Conservation (phyloP, 140 eudicot species). For the Oenanthe javanica region DNA sequence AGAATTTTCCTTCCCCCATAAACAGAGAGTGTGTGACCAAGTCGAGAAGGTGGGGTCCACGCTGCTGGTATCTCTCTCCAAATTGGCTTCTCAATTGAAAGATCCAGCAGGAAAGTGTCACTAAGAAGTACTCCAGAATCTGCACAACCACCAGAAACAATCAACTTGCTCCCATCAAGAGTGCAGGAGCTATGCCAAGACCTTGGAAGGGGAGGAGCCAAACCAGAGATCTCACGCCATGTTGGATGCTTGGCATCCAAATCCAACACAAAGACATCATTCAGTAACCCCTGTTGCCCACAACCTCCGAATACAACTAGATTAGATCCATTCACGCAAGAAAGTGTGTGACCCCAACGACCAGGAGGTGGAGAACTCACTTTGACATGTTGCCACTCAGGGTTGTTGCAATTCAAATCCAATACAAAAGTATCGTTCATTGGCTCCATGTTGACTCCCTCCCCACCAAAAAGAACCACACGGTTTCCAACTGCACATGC, state of each 20-base stretch:
- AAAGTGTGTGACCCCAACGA: conserved; percentile 84
- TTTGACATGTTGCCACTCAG: conserved; percentile 80
- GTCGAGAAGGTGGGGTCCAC: conserved; percentile 86
- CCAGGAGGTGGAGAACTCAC: conserved; percentile 85
- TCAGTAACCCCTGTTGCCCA: conserved; percentile 75
- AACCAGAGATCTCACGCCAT: conserved; percentile 84
- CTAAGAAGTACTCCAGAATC: conserved; percentile 87
- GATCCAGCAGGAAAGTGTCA: conserved; percentile 72
- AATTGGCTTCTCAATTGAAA: conserved; percentile 71
- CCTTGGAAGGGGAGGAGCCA: conserved; percentile 79
- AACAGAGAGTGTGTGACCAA: conserved; percentile 78
- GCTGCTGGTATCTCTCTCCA: conserved; percentile 88
- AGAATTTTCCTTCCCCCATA: conserved; percentile 78
- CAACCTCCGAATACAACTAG: conserved; percentile 84
- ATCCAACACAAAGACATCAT: conserved; percentile 71
- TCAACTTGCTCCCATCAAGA: conserved; percentile 71
- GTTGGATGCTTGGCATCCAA: conserved; percentile 74
- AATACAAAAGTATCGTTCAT: conserved; percentile 82
- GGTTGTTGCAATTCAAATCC: conserved; percentile 59
- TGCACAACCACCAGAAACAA: conserved; percentile 91
- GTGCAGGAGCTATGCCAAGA: conserved; percentile 96
- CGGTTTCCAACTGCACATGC: conserved; percentile 93
- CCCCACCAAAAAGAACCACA: conserved; percentile 77
- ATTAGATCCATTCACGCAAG: conserved; percentile 66
- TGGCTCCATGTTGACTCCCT: conserved; percentile 84